phyloP scores from a whole-genome alignment of 148 eudicot species.

The Spergularia marina region DNA sequence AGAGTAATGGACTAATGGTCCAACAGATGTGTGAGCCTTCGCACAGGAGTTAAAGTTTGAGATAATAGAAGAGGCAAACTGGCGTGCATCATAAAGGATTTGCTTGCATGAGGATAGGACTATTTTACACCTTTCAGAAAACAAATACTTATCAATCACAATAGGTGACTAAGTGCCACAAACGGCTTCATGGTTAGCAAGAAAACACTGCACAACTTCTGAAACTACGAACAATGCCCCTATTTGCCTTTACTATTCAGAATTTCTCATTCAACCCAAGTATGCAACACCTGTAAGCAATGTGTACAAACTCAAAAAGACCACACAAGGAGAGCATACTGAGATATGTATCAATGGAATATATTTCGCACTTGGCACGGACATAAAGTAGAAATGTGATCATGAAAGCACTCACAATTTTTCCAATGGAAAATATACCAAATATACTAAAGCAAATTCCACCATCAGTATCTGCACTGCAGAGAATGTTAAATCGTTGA shows the following conservation, averaged over 20 bases:
- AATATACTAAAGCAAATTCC: slow-evolving; percentile 86
- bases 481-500: slow-evolving; percentile 78
- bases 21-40: too few species aligned
- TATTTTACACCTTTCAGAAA: too few species aligned
- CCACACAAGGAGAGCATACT: too few species aligned
- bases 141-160: too few species aligned
- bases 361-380: not conserved
- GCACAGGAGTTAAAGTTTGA: not conserved
- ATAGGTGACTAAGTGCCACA: not conserved
- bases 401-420: slow-evolving; percentile 66
- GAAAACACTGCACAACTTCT: not conserved
- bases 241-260: not conserved
- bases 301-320: not conserved
- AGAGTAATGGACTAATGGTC: not conserved
- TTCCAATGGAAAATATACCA: slow-evolving; percentile 93
- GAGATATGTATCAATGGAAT: not conserved
- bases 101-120: too few species aligned
- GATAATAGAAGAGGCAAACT: not conserved
- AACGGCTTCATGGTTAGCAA: not conserved
- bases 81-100: not conserved
- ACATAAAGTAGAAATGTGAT: not conserved
- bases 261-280: not conserved
- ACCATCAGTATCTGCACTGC: slow-evolving; percentile 90
- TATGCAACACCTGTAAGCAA: not conserved
- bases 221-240: not conserved